Base-by-base conservation (phyloP, 495 filamentous ascomycete species). In the Penicillium silybi region DNA sequence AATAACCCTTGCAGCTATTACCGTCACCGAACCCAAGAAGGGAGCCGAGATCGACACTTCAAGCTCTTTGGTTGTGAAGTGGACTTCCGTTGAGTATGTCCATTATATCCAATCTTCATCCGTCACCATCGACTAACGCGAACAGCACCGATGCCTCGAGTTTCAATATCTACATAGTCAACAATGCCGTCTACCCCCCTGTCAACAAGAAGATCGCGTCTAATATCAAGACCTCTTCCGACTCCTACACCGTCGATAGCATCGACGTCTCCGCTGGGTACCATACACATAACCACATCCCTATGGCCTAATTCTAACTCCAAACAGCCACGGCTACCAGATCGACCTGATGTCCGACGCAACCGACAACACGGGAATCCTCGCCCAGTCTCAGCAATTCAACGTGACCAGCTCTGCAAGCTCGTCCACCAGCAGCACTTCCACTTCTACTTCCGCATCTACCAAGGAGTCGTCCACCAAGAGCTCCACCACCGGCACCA, bases 131-230 rank as follows among this genome's bases (percentile, higher is more conserved):
- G n/a, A 41, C 53, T 58, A 46, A 61, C 38, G 7, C 0, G 1
- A 19, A n/a, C 35, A 71, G 66, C 46, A 70, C 69, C 40, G 71
- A 74, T 38, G 62, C 61, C 9, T 57, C 56, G 32, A 57, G 50
- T 42, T 67, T 72, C 53, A 52, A 74, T 32, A 61, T 74, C 34
- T 63, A 67, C 56, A 53, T 74, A 8, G 64, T 71, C 50, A 73
- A 74, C 64, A 67, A 73, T 47, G 52, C 56, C 40, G 57, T 69
- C 40, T 72, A 72, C 47, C 71, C 71, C 35, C 53, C 54, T 6
- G 61, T 82, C 6, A 63, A 73, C 37, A 67, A 78, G 58, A 77
- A 75, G 42, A 67, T 78, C 29, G 70, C 68, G 22, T 56, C 65
- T 13, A 57, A 69, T 23, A 49, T 73, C 11, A 57, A 72, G 13